Conservation (phyloP, 1,139 yeast genomes). For the Chernovozyma sophiae-reginae region DNA sequence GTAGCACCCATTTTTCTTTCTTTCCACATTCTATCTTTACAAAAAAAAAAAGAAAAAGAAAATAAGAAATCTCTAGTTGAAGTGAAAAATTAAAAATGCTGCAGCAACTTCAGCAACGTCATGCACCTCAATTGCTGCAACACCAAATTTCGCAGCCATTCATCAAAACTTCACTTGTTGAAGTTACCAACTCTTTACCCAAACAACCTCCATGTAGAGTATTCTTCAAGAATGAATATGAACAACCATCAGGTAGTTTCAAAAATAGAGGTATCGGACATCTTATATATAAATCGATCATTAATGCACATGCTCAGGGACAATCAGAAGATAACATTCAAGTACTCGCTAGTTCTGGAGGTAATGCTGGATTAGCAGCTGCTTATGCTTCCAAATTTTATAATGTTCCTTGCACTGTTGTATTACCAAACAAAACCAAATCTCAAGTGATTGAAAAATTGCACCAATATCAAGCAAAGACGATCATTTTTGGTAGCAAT, state of each 20-base stretch:
- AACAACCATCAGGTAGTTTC: constrained; percentile 73
- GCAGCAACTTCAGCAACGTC: too few species aligned
- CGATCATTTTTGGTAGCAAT: constrained; percentile 50
- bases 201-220: constrained; percentile 42
- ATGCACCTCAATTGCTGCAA: too few species aligned
- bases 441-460: constrained; percentile 24
- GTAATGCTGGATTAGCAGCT: constrained; percentile 77
- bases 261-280: constrained; percentile 64
- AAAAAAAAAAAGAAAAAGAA: too few species aligned
- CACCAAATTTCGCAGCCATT: constrained; percentile 20
- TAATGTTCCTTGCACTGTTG: constrained; percentile 57
- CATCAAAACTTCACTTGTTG: constrained; percentile 40
- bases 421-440: constrained; percentile 51
- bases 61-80: too few species aligned
- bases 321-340: constrained; percentile 29
- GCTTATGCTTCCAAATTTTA: constrained; percentile 53
- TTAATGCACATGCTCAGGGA: constrained; percentile 13
- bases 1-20: too few species aligned
- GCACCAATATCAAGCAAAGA: constrained; percentile 49
- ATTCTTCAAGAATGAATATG: constrained; percentile 56
- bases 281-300: constrained; percentile 31
- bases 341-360: constrained; percentile 67
- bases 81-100: too few species aligned
- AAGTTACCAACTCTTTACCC: constrained; percentile 28
- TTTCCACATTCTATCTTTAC: too few species aligned